Evolutionary conservation across 495 filamentous ascomycete species (phyloP).

Genomic region (Aspergillus bridgeri): DNA sequence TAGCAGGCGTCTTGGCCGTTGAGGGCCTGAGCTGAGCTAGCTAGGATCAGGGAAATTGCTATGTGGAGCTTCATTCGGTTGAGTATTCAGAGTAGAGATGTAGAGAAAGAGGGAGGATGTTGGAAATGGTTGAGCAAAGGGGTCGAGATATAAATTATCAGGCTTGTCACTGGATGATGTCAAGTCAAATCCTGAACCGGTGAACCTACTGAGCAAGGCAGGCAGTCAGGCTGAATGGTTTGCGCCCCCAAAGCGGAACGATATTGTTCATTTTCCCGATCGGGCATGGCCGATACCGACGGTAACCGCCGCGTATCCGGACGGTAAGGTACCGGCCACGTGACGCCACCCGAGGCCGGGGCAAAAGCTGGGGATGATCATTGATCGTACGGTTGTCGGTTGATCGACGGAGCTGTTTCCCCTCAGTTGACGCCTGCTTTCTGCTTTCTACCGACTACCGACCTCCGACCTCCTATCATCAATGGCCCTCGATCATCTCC

Average conservation of each 20-base stretch:
- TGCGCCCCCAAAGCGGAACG: background rate
- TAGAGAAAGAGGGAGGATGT: too few species aligned
- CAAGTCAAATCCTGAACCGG: too few species aligned
- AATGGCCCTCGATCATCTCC: constrained; percentile 3
- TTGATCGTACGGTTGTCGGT: constrained; percentile 25
- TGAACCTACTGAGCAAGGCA: too few species aligned
- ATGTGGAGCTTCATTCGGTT: background rate
- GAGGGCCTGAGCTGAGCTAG: background rate
- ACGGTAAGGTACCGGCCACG: constrained; percentile 5
- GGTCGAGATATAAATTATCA: too few species aligned
- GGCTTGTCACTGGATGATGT: too few species aligned
- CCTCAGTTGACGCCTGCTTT: background rate
- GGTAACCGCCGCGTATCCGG: too few species aligned
- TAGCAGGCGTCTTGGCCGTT: background rate
- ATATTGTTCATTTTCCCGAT: background rate
- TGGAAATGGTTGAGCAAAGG: too few species aligned
- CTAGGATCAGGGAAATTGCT: background rate
- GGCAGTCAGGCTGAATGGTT: too few species aligned
- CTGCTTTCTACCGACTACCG: background rate
- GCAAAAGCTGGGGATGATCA: constrained; percentile 31
- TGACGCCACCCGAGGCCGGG: constrained; percentile 15
- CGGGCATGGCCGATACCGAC: background rate
- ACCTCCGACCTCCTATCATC: background rate
- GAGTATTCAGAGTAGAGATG: too few species aligned
- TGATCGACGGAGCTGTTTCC: background rate